Base-by-base conservation (phyloP, 78 protist species). In the slime mould (Dictyostelium discoideum) region DNA sequence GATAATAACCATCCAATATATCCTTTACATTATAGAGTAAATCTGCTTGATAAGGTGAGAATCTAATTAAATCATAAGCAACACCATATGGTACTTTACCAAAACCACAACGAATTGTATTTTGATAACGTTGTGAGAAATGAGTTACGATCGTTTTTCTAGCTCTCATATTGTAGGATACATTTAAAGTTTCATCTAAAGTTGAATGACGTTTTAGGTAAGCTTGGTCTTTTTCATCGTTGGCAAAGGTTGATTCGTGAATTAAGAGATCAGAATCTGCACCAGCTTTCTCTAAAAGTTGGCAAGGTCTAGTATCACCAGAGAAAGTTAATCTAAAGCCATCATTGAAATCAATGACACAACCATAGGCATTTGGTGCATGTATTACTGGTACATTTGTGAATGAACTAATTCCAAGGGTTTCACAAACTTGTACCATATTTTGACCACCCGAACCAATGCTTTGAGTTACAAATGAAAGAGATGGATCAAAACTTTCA, bases 231-330 rank as follows among this genome's bases (percentile, higher is more conserved):
- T 5, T 24, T 26, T 96, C 14, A 2, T 84, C 98, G 20, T 98
- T 98, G 3, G 97, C 97, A 10, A 99, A 98, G 29, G 99, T 99
- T 22, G 99, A 98, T 85, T 99, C 99, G 85, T 99, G 99, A 9
- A 99, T 78, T 37, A 98, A 57, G 0, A 98, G 39, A 42, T 39
- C 67, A 9, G 97, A 94, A 26, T 57, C 96, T 6, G 3, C 5
- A 18, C 98, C 98, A 0, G 60, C 94, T 13, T 24, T 42, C 22
- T 80, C 93, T 3, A 98, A 39, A 3, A 0, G 1, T 5, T 48
- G 29, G 57, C 97, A 92, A 2, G 99, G 99, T 57, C 99, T 92
- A 29, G 99, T 97, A 78, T 99, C 99, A 0, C 99, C 99, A 3
- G 97, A 93, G 93, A 72, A 90, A 10, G 89, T 78, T 32, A 93